Evolutionary conservation across 108 stramenopile genomes (phyloP).

Genomic region (Chaetoceros muelleri): DNA sequence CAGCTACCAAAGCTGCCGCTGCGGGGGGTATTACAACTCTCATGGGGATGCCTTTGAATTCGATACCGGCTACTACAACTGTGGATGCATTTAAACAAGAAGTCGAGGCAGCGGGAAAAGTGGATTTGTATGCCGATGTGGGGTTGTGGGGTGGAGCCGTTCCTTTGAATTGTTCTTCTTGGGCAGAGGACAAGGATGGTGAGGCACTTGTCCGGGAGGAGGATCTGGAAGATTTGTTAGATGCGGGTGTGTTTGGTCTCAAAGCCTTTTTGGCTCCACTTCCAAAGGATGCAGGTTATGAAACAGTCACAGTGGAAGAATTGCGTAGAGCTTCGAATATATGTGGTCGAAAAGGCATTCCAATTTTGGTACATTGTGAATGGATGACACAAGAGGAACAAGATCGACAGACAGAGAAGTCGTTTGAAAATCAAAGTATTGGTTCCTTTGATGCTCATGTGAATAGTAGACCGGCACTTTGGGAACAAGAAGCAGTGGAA

Average conservation of each 20-base stretch:
- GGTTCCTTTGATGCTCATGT: slow-evolving; percentile 21
- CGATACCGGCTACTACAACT: slow-evolving; percentile 16
- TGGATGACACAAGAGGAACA: slow-evolving; percentile 13
- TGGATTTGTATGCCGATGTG: slow-evolving; percentile 14
- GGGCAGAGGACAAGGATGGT: too few relatives aligned
- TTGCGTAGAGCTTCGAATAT: slow-evolving; percentile 15
- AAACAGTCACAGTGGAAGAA: slow-evolving; percentile 15
- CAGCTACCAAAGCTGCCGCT: slow-evolving; percentile 21
- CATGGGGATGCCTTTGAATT: slow-evolving; percentile 27
- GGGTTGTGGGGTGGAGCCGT: slow-evolving; percentile 23
- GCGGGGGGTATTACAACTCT: slow-evolving; percentile 20
- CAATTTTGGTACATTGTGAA: slow-evolving; percentile 22
- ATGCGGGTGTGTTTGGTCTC: slow-evolving; percentile 13
- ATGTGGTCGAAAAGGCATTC: slow-evolving; percentile 16
- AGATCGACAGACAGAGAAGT: neutral
- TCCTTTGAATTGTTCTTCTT: slow-evolving; percentile 4
- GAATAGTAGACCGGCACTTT: slow-evolving; percentile 10
- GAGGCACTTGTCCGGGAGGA: slow-evolving; percentile 3
- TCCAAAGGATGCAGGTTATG: slow-evolving; percentile 18
- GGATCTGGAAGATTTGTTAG: slow-evolving; percentile 2
- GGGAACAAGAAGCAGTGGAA: slow-evolving; percentile 33
- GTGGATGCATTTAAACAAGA: slow-evolving; percentile 11
- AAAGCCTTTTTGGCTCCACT: slow-evolving; percentile 26
- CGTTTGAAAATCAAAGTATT: neutral
- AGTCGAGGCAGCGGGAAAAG: slow-evolving; percentile 1